A percentile compares a stretch with the other conserved stretches of the same genome.
These are phyloP conservation scores for Eucalyptus camaldulensis DNA, from an alignment of 345 rosid genomes.

Conservation along the genomic window DNA sequence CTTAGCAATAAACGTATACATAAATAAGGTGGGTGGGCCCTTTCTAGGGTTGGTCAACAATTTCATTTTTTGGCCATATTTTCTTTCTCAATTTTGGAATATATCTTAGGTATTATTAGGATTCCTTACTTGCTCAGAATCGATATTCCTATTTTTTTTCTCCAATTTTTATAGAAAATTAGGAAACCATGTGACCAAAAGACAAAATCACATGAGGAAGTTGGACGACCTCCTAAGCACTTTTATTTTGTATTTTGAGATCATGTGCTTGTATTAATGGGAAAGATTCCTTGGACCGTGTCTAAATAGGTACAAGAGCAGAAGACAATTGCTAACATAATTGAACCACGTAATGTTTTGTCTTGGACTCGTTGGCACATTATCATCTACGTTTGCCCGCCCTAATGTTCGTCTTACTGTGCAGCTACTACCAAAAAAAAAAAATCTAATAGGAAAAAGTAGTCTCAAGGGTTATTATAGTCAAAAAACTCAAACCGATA, in stretches of 20 bases:
- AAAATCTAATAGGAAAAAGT: too few relatives aligned
- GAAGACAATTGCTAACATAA: neutral
- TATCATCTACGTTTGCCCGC: neutral
- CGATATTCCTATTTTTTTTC: neutral
- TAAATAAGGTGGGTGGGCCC: neutral
- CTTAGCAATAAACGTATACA: neutral
- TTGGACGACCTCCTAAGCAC: neutral
- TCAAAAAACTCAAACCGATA: accelerated
- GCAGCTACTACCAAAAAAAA: neutral
- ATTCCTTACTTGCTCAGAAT: neutral
- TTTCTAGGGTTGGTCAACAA: neutral
- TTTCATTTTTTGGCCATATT: neutral
- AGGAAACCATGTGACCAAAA: neutral
- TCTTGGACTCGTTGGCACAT: neutral
- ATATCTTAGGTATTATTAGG: neutral
- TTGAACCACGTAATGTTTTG: neutral
- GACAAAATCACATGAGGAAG: neutral
- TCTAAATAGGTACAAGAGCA: neutral
- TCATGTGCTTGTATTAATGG: neutral
- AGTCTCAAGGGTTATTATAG: neutral
- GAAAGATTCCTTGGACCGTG: neutral
- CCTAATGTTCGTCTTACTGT: neutral
- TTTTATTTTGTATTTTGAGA: neutral
- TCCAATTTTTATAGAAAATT: neutral
- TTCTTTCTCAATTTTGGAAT: neutral